phyloP scores from a whole-genome alignment of 352 stramenopile species.

The Globisporangium middletonii region DNA sequence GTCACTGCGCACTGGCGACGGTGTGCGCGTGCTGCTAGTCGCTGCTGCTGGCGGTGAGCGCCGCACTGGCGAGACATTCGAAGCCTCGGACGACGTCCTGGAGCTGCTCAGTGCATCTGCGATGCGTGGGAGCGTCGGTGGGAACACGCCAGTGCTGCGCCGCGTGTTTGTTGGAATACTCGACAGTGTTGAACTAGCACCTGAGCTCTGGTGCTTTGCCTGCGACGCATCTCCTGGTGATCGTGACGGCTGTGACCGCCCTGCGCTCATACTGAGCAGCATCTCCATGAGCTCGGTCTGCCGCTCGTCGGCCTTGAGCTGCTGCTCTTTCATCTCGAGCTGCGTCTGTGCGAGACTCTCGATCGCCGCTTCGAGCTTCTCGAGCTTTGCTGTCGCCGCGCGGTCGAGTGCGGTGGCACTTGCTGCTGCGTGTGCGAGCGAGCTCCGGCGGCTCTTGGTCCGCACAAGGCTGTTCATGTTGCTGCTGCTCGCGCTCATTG shows the following conservation, averaged over 20 bases:
- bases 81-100: no score
- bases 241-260: neutral
- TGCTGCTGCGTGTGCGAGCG: neutral
- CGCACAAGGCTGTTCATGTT: neutral
- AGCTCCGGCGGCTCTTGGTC: neutral
- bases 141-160: neutral
- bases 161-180: neutral
- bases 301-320: slow-evolving; percentile 21
- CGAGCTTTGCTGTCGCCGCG: slow-evolving; percentile 26
- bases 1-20: neutral
- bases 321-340: slow-evolving; percentile 39
- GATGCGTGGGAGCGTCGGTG: no score
- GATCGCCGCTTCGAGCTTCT: slow-evolving; percentile 44
- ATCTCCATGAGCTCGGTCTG: slow-evolving; percentile 34
- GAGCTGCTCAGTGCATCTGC: neutral
- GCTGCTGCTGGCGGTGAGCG: slow-evolving; percentile 2
- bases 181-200: neutral
- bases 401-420: slow-evolving; percentile 10
- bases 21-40: neutral
- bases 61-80: neutral
- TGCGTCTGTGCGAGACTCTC: slow-evolving; percentile 28
- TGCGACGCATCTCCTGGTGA: slow-evolving; percentile 5
- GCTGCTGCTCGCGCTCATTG: neutral
- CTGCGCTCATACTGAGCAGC: slow-evolving; percentile 14
- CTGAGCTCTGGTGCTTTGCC: neutral